Conservation (phyloP, 2,329 filamentous ascomycete genomes). For the Pseudophaeomoniella oleicola region DNA sequence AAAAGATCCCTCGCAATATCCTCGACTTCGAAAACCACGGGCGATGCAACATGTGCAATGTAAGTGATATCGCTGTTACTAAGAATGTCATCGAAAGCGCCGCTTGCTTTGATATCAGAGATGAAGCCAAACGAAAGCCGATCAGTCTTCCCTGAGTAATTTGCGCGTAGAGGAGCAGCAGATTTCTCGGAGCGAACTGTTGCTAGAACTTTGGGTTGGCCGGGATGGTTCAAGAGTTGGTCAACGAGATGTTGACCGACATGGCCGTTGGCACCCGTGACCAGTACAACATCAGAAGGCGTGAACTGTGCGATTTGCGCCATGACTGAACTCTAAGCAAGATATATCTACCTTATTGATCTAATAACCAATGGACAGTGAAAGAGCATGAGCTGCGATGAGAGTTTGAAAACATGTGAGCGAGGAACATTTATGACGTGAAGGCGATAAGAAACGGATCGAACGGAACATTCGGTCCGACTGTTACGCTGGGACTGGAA, state of each 20-base stretch:
- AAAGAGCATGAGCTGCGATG: no score
- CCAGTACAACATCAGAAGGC: slow-evolving; percentile 4
- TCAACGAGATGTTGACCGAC: slow-evolving; percentile 4
- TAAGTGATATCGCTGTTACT: slow-evolving; percentile 4
- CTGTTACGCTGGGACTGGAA: no score
- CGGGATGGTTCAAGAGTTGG: slow-evolving; percentile 4
- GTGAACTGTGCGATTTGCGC: neutral
- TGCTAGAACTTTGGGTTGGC: neutral
- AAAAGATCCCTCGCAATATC: slow-evolving; percentile 16
- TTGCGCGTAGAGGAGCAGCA: neutral
- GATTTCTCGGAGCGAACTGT: neutral
- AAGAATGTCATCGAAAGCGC: slow-evolving; percentile 6
- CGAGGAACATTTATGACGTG: no score
- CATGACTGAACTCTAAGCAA: no score
- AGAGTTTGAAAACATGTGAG: no score
- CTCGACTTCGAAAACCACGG: slow-evolving; percentile 8
- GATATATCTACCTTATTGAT: no score
- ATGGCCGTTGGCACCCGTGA: slow-evolving; percentile 8
- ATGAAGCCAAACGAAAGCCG: slow-evolving; percentile 5
- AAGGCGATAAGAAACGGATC: no score
- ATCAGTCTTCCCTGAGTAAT: neutral
- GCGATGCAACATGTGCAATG: slow-evolving; percentile 11
- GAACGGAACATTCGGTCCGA: no score
- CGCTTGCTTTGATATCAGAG: slow-evolving; percentile 6
- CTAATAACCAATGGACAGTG: no score